Conservation (phyloP, 495 filamentous ascomycete genomes). For the Schizothecium vesticola region DNA sequence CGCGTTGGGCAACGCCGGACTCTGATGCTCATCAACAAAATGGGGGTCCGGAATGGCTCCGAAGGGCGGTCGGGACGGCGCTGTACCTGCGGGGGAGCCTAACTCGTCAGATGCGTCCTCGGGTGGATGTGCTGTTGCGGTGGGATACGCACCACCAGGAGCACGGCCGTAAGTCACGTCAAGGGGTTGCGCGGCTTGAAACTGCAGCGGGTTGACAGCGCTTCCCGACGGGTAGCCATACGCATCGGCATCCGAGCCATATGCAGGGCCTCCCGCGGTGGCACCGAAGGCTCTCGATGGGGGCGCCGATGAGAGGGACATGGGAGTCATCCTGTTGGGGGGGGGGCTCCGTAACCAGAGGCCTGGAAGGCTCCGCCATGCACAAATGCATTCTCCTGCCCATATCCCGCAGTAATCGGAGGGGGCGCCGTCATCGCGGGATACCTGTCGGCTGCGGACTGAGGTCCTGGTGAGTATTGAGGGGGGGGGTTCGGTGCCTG, state of each 20-base stretch:
- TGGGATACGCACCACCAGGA: conserved; percentile 34
- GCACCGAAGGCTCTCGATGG: conserved; percentile 18
- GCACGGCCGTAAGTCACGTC: conserved; percentile 47
- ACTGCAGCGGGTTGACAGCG: conserved; percentile 14
- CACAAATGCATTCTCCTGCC: conserved; percentile 22
- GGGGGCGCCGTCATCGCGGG: conserved; percentile 20
- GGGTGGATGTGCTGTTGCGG: conserved; percentile 24
- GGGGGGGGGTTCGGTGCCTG: conserved; percentile 16
- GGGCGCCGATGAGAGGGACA: conserved; percentile 21
- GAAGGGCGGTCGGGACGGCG: conserved; percentile 32
- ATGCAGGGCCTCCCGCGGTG: conserved; percentile 17
- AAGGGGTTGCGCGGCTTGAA: conserved; percentile 23
- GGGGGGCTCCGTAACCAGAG: conserved; percentile 18
- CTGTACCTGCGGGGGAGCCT: conserved; percentile 47
- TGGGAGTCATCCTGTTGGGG: conserved; percentile 19
- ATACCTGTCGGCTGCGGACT: conserved; percentile 24
- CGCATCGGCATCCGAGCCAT: conserved; percentile 24
- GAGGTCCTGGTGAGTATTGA: conserved; percentile 29
- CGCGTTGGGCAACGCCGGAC: conserved; percentile 10
- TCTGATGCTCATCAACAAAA: conserved; percentile 24
- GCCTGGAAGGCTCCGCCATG: conserved; percentile 24
- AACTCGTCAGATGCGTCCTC: conserved; percentile 45
- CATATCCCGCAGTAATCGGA: conserved; percentile 14
- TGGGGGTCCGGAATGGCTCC: conserved; percentile 27
- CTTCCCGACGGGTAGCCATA: conserved; percentile 31